Conservation (phyloP, 306 rosid species). For the Quercus robur region DNA sequence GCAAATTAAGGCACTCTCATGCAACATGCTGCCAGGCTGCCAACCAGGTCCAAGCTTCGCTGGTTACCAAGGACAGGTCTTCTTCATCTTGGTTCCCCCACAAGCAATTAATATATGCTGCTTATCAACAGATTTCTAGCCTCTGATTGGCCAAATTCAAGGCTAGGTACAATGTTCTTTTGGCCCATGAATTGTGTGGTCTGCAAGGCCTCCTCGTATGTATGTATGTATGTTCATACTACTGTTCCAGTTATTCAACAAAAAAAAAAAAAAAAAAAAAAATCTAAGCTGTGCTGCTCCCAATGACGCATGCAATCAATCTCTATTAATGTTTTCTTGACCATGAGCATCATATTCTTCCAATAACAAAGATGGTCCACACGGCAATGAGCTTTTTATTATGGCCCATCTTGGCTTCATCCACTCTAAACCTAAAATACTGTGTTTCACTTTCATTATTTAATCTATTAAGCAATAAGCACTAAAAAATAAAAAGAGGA, state of each 20-base stretch:
- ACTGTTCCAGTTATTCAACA: conserved; percentile 16
- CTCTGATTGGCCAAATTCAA: background rate
- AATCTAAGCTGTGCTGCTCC: conserved; percentile 18
- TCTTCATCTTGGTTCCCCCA: conserved; percentile 21
- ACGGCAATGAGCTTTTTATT: background rate
- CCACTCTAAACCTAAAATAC: too few relatives aligned
- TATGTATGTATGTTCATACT: background rate
- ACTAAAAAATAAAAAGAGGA: background rate
- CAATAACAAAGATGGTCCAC: conserved; percentile 18
- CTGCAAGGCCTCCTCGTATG: background rate
- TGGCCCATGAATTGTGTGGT: conserved; percentile 10
- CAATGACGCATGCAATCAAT: background rate
- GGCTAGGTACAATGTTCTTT: conserved; percentile 4
- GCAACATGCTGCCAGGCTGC: conserved; percentile 17
- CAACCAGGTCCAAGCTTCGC: background rate
- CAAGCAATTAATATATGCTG: conserved; percentile 14
- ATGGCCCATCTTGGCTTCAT: too few relatives aligned
- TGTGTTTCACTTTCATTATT: too few relatives aligned
- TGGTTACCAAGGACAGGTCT: conserved; percentile 15
- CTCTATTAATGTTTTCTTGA: conserved; percentile 5
- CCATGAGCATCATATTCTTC: background rate
- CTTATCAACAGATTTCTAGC: conserved; percentile 20
- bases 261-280: background rate
- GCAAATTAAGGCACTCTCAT: conserved; percentile 13
- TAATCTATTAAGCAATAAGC: too few relatives aligned